Evolutionary conservation across 306 rosid species (phyloP), one percentile per base, ranked within the genome.

Genomic region (Quercus wislizeni): DNA sequence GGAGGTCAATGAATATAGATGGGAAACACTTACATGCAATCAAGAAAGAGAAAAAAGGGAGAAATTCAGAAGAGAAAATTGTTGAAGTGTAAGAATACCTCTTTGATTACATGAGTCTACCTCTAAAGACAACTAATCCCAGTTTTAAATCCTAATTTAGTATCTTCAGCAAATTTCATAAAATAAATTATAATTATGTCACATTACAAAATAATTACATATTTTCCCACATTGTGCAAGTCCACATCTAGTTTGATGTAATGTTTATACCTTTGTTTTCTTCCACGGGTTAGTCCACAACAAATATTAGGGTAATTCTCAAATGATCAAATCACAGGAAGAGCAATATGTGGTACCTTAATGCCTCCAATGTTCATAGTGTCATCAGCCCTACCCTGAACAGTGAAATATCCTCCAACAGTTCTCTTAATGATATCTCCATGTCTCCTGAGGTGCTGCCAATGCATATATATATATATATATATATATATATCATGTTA

Each of bases 351-450:
- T 18, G 20, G n/a, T 82, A 94, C 97, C 97, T 92, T 94, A 77
- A 94, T 94, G 75, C 98, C 98, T 52, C 98, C 97, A 55, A 92
- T 94, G 85, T 89, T 94, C 98, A 94, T 94, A 67, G 98, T 94
- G 85, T 92, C 98, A 77, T 94, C 97, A 51, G 97, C 96, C 86
- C 97, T 89, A 27, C 98, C 98, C 64, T 94, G 97, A 31, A 92
- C 97, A 38, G 79, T 31, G 46, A 83, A 74, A 80, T 85, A 91
- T 74, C 99, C 97, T 64, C 90, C 95, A 33, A 78, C 86, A 0
- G 86, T 91, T 89, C 95, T 86, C 80, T 79, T 94, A 74, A 94
- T 20, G 78, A 92, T 83, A 78, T 94, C 99, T 83, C 99, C 97
- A 52, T 91, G 97, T 87, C 95, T 88, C 85, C 99, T 87, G 64